Base-by-base conservation (phyloP, 257 asterid genomes). In the Echites panduratus region DNA sequence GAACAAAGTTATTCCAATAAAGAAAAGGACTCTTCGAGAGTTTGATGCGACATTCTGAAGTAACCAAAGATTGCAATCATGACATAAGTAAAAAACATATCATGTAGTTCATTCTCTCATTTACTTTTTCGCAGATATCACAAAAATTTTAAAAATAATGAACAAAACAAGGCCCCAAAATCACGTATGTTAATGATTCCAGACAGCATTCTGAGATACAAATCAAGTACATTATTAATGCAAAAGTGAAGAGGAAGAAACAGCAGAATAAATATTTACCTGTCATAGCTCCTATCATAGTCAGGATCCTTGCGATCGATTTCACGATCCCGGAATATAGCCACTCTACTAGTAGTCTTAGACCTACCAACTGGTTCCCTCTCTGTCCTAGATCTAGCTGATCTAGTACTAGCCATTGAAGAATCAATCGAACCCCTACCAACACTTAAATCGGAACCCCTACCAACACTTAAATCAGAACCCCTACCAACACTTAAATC, bases 271-370 rank as follows among this genome's bases (percentile, higher is more conserved):
- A 29, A 73, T 4, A 44, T 32, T 50, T 71, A 95, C 99, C 98
- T 95, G 78, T 92, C 98, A 66, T 95, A 95, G 78, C 77, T 92
- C 87, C 99, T 83, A 82, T 92, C 84, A 73, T 95, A 95, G 79
- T 95, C 99, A 48, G 99, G 99, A 83, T 95, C 99, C 81, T 88
- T 89, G 69, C 97, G 88, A 63, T 95, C 99, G 76, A 85, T 69
- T 68, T 95, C 99, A 75, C 96, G 98, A 77, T 95, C 99, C 73
- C 98, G 88, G 75, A 95, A 85, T 72, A 95, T 90, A 48, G 99
- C 99, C 80, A 95, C 99, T 82, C 88, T 87, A 82, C 77, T 92
- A 77, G 80, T 82, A 72, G 83, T 73, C 79, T 79, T 90, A 44
- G 88, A 76, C 82, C 96, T 85, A 65, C 86, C 91, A 61, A 83